Evolutionary conservation across 164 flowering plant species (phyloP).

Genomic region (Liriodendron chinense): DNA sequence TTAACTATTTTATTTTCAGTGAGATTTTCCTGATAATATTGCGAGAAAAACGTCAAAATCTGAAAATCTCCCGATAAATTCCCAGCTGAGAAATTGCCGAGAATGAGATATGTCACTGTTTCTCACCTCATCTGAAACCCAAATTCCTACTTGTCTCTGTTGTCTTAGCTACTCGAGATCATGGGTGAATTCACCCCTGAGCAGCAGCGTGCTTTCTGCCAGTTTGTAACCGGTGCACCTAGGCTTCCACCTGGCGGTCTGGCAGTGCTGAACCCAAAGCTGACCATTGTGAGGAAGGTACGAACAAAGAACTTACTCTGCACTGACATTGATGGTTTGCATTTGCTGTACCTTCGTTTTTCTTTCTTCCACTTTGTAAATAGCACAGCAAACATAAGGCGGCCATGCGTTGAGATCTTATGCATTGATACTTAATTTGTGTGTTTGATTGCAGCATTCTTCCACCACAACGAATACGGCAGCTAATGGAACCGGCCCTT

Average conservation of each 20-base stretch:
- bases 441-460: slow-evolving; percentile 63
- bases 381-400: not conserved
- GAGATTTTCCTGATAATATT: too few relatives aligned
- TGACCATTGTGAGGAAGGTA: slow-evolving; percentile 99
- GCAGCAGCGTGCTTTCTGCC: slow-evolving; percentile 96
- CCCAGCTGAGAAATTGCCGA: too few relatives aligned
- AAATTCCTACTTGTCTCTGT: slow-evolving; percentile 12
- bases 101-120: not conserved
- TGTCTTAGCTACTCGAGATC: slow-evolving; percentile 79
- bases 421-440: not conserved
- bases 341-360: not conserved
- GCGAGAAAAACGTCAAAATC: too few relatives aligned
- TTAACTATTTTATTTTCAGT: too few relatives aligned
- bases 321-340: not conserved
- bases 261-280: slow-evolving; percentile 89
- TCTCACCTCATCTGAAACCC: not conserved
- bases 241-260: slow-evolving; percentile 98
- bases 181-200: slow-evolving; percentile 95
- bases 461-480: slow-evolving; percentile 48
- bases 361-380: not conserved
- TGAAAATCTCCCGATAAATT: too few relatives aligned
- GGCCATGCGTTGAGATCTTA: not conserved
- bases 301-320: not conserved
- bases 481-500: slow-evolving; percentile 57
- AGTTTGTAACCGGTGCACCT: slow-evolving; percentile 99